Percentiles rank a stretch among this genome's conserved stretches.
phyloP scores from a whole-genome alignment of 1,139 yeast species.

The Nakaseomyces bracarensis region DNA sequence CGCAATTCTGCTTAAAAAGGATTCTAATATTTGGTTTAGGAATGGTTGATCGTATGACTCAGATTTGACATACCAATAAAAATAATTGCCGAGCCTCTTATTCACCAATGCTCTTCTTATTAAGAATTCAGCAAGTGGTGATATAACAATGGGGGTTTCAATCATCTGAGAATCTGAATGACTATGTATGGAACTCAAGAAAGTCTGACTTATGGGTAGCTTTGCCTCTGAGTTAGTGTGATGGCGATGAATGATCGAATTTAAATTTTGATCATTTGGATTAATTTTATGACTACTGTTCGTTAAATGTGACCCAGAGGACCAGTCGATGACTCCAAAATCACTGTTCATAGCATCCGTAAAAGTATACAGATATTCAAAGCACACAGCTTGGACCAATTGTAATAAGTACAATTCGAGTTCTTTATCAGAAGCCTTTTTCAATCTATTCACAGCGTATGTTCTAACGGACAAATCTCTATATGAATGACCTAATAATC shows the following conservation, averaged over 20 bases:
- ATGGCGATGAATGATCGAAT: slow-evolving; percentile 1
- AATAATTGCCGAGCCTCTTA: slow-evolving; percentile 63
- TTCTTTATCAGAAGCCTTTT: slow-evolving; percentile 72
- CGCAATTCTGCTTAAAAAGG: slow-evolving; percentile 30
- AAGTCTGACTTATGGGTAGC: neutral
- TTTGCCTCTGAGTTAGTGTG: slow-evolving; percentile 8
- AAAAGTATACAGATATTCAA: slow-evolving; percentile 41
- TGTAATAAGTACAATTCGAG: slow-evolving; percentile 76
- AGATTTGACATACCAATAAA: slow-evolving; percentile 88
- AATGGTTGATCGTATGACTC: slow-evolving; percentile 65
- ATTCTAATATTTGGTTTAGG: slow-evolving; percentile 33
- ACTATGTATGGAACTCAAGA: slow-evolving; percentile 13
- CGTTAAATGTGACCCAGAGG: slow-evolving; percentile 11
- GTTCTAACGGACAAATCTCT: slow-evolving; percentile 51
- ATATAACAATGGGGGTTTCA: slow-evolving; percentile 31
- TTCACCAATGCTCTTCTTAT: slow-evolving; percentile 64
- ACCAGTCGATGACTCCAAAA: slow-evolving; percentile 36
- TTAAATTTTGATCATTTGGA: slow-evolving; percentile 8
- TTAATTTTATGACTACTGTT: slow-evolving; percentile 17
- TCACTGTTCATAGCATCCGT: slow-evolving; percentile 34
- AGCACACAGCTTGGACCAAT: slow-evolving; percentile 84
- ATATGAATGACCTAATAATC: slow-evolving; percentile 70
- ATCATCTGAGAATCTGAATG: slow-evolving; percentile 14
- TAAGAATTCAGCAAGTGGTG: slow-evolving; percentile 72
- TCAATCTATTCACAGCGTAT: slow-evolving; percentile 80